phyloP scores from a whole-genome alignment of 768 basidiomycete genomes.

The Multifurca ochricompacta region DNA sequence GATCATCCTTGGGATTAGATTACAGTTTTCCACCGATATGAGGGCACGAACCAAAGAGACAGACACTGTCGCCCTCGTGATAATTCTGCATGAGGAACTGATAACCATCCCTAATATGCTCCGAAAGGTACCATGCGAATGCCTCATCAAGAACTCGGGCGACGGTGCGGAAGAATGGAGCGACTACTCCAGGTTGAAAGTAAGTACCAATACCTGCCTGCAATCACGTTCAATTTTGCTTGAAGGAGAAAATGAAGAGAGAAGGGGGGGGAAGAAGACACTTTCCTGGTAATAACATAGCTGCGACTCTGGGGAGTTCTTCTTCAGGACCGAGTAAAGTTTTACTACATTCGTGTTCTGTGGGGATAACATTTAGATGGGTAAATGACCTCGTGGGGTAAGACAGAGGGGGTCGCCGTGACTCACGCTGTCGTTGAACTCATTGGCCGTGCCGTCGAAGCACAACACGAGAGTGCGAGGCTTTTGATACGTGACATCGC shows the following conservation, averaged over 20 bases:
- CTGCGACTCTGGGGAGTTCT: conserved; percentile 33
- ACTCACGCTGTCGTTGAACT: conserved; percentile 26
- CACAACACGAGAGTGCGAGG: conserved; percentile 51
- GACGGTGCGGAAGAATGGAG: background rate
- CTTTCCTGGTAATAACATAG: conserved; percentile 11
- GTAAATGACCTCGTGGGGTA: background rate
- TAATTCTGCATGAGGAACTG: conserved; percentile 75
- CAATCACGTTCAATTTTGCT: background rate
- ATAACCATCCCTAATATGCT: conserved; percentile 52
- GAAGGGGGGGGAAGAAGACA: too few species aligned
- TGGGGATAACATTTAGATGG: background rate
- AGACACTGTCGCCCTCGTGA: conserved; percentile 59
- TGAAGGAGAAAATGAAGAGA: too few species aligned
- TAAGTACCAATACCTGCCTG: conserved; percentile 12
- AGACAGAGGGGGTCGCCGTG: background rate
- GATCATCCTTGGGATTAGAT: background rate
- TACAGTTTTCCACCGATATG: background rate
- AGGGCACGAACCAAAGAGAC: conserved; percentile 49
- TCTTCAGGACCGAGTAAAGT: conserved; percentile 60
- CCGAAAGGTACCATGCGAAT: conserved; percentile 8
- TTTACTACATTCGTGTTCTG: conserved; percentile 66
- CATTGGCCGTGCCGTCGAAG: conserved; percentile 60
- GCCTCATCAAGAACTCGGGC: conserved; percentile 5
- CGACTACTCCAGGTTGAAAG: conserved; percentile 6
- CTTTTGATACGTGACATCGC: background rate